Evolutionary conservation across 345 rosid species (phyloP).

Genomic region (Trapa bicornis): DNA sequence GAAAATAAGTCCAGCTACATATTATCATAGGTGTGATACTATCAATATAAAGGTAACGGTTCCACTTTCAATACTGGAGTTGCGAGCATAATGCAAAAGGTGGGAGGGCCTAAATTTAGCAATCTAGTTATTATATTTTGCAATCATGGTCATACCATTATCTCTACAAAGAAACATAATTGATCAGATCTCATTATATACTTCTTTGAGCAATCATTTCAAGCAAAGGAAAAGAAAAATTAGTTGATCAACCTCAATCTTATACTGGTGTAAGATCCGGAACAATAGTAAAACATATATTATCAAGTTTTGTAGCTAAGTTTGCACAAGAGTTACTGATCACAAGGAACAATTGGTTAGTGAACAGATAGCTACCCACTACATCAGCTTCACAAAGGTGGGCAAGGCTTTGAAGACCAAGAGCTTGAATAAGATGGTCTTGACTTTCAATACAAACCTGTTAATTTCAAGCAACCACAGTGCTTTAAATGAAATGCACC

Average conservation of each 20-base stretch:
- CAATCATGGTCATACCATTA: not conserved
- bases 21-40: not conserved
- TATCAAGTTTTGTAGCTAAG: not conserved
- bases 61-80: not conserved
- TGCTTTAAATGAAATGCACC: constrained; percentile 9
- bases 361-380: constrained; percentile 36
- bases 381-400: constrained; percentile 95
- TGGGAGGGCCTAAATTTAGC: not conserved
- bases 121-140: not conserved
- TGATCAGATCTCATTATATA: not conserved
- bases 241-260: not conserved
- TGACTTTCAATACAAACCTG: constrained; percentile 84
- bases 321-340: not conserved
- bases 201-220: not conserved
- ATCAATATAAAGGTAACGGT: not conserved
- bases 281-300: not conserved
- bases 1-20: not conserved
- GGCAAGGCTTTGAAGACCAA: constrained; percentile 92
- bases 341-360: not conserved
- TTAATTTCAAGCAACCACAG: constrained; percentile 10
- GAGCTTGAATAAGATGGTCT: constrained; percentile 55
- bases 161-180: not conserved
- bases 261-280: not conserved
- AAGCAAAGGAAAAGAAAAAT: not conserved
- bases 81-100: not conserved